Evolutionary conservation across 2,329 filamentous ascomycete genomes (phyloP).

Genomic region (Neonectria coccinea): DNA sequence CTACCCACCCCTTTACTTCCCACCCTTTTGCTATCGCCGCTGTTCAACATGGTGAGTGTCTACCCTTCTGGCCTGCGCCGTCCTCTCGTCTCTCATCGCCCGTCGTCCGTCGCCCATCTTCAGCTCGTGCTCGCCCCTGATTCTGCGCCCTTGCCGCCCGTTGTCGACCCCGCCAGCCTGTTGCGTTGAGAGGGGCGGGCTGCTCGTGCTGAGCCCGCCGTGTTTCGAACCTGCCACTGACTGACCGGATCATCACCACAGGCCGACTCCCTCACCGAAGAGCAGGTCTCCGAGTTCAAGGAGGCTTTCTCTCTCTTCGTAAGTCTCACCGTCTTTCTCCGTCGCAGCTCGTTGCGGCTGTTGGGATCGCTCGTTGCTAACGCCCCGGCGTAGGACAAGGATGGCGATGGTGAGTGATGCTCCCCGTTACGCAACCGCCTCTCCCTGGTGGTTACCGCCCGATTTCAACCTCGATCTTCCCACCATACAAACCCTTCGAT

Average conservation of each 20-base stretch:
- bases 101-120: conserved; percentile 16
- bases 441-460: conserved; percentile 22
- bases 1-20: conserved; percentile 37
- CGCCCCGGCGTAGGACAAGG: conserved; percentile 75
- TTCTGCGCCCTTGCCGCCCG: conserved; percentile 31
- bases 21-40: conserved; percentile 36
- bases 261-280: conserved; percentile 99
- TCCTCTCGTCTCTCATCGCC: background rate
- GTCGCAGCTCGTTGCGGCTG: background rate
- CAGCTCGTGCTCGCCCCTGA: conserved; percentile 20
- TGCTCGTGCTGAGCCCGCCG: conserved; percentile 37
- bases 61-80: conserved; percentile 17
- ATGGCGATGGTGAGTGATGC: conserved; percentile 83
- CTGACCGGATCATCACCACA: conserved; percentile 56
- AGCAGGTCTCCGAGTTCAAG: conserved; percentile 99
- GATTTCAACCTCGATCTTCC: conserved; percentile 28
- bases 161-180: conserved; percentile 43
- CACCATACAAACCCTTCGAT: conserved; percentile 15
- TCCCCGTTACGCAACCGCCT: conserved; percentile 30
- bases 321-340: conserved; percentile 59
- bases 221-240: conserved; percentile 39
- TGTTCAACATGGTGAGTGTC: conserved; percentile 48
- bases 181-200: conserved; percentile 45
- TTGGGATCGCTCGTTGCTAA: conserved; percentile 41
- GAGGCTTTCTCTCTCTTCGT: conserved; percentile 99